Evolutionary conservation across 768 basidiomycete species (phyloP), one percentile per base, ranked within the genome.

Genomic region (Pisolithus albus): DNA sequence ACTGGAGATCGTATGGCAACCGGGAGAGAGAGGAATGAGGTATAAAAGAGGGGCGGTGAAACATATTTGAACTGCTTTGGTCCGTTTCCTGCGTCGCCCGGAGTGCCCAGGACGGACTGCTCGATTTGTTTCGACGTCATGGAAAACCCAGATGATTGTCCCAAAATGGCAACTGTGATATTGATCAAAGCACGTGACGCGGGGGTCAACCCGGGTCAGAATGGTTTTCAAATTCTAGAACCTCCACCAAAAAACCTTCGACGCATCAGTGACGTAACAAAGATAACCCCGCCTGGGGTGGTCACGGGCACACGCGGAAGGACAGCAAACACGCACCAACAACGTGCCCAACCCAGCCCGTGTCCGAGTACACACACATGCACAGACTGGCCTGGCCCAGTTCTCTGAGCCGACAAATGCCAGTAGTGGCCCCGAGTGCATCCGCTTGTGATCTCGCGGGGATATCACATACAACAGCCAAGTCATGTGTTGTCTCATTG

Each of bases 111-210:
- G 58, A 61, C 56, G 49, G 46, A 47, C 49, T 21, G 50, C 62
- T 67, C 60, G 47, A 55, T 59, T 58, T 57, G 40, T 53, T 46
- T 40, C 4, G 16, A 3, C 18, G 28, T 38, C 34, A 9, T 43
- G 18, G 59, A 59, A 67, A 67, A 67, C 50, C 50, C 44, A 55
- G 56, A 59, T 34, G 7, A 0, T 48, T 8, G 16, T 13, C 67
- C 41, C 52, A 24, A 59, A 67, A 59, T 15, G 62, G 66, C 52
- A 67, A 47, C 36, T 49, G 7, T 11, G n/a, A 21, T 7, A 36
- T 34, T 41, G 57, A 62, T 64, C 7, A 32, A 28, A 3, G 48
- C 66, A 67, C 58, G 58, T 67, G 66, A 61, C 30, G 11, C 26
- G 16, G 40, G 52, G 46, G 40, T 40, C 38, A 30, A 46, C 6